A percentile compares a stretch with the other conserved stretches of the same genome.
These are phyloP conservation scores for Cicer judaicum DNA, from an alignment of 306 rosid species.

Conservation along the genomic window DNA sequence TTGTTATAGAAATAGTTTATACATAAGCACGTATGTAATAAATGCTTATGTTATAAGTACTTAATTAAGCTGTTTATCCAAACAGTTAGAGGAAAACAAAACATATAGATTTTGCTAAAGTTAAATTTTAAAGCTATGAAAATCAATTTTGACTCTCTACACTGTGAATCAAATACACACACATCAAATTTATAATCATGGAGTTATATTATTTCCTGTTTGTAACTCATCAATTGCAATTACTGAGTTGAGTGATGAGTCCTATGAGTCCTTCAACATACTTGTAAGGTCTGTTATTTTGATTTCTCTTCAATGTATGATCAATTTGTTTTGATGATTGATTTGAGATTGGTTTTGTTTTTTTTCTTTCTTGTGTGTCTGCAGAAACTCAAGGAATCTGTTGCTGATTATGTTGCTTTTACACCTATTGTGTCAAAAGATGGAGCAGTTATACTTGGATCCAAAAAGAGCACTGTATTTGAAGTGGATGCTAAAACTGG, in stretches of 20 bases:
- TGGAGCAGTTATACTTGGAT: slow-evolving; percentile 79
- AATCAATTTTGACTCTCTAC: neutral
- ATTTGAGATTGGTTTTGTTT: neutral
- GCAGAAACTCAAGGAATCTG: slow-evolving; percentile 64
- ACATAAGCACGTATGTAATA: no score
- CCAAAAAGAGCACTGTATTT: slow-evolving; percentile 64
- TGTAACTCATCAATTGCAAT: neutral
- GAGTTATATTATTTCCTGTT: neutral
- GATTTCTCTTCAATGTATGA: neutral
- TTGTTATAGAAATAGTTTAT: no score
- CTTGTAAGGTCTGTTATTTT: neutral
- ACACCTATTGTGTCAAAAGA: slow-evolving; percentile 68
- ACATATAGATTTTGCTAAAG: no score
- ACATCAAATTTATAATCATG: neutral
- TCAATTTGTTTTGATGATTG: neutral
- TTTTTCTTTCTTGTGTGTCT: slow-evolving; percentile 6
- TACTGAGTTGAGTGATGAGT: neutral
- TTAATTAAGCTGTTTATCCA: no score
- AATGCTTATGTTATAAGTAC: no score
- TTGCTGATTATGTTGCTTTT: slow-evolving; percentile 65
- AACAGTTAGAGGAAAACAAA: no score
- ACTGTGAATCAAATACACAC: neutral
- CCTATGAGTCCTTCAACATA: neutral
- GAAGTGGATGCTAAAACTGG: slow-evolving; percentile 74
- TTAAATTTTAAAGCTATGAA: neutral